These are phyloP conservation scores for Tilletia setariae DNA, from an alignment of 1,284 basidiomycete species.

Conservation along the genomic window DNA sequence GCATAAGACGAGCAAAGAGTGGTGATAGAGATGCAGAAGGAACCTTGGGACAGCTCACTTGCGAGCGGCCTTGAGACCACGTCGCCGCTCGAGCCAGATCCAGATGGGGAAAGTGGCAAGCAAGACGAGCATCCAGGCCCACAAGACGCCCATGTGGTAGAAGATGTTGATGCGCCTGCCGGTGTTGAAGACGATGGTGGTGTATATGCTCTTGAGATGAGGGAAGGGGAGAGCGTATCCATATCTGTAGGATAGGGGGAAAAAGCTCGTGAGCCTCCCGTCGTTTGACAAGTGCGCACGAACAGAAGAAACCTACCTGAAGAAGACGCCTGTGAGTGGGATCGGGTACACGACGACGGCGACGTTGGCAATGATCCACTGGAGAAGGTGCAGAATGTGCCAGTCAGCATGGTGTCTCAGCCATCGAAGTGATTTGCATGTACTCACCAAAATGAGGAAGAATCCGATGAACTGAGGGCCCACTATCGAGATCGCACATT, in stretches of 20 bases:
- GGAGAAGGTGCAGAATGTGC: neutral
- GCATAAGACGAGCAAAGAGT: no score
- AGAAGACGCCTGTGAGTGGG: slow-evolving; percentile 20
- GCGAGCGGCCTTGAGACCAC: slow-evolving; percentile 16
- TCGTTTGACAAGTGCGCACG: no score
- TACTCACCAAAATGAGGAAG: slow-evolving; percentile 28
- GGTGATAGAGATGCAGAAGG: no score
- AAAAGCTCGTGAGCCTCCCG: neutral
- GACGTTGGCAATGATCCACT: slow-evolving; percentile 47
- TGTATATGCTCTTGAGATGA: slow-evolving; percentile 41
- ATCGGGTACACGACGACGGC: slow-evolving; percentile 37
- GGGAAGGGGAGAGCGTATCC: slow-evolving; percentile 49
- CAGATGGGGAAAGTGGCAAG: slow-evolving; percentile 43
- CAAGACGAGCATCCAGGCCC: slow-evolving; percentile 43
- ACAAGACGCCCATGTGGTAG: slow-evolving; percentile 47
- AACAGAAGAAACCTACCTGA: no score
- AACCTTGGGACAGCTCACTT: no score
- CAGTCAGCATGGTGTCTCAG: no score
- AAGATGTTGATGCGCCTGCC: slow-evolving; percentile 34
- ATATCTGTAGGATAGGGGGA: slow-evolving; percentile 35
- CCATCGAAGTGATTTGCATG: neutral
- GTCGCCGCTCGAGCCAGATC: slow-evolving; percentile 34
- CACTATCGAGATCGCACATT: slow-evolving; percentile 39
- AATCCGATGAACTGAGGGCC: slow-evolving; percentile 43
- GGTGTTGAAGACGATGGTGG: slow-evolving; percentile 42